Percentiles rank a stretch among this genome's conserved stretches.
phyloP scores from a whole-genome alignment of 495 filamentous ascomycete genomes.

The Hyaloscypha bicolor region DNA sequence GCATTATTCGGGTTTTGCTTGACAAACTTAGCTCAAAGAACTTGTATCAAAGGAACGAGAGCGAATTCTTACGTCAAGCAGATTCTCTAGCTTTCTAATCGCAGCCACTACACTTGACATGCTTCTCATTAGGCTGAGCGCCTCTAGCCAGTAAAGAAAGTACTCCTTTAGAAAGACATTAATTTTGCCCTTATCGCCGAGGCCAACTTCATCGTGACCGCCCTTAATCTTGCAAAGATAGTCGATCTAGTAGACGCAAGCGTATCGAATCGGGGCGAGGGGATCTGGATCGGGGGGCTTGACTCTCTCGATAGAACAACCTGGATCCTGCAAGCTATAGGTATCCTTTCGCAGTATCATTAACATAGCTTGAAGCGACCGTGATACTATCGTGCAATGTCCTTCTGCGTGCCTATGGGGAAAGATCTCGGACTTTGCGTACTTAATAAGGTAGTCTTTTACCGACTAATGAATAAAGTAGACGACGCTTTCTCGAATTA shows the following conservation, averaged over 20 bases:
- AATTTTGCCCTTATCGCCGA: constrained; percentile 15
- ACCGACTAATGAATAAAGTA: constrained; percentile 38
- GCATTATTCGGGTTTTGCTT: no score
- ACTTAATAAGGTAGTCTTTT: constrained; percentile 34
- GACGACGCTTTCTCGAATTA: constrained; percentile 27
- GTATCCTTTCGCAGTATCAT: constrained; percentile 34
- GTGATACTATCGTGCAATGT: constrained; percentile 31
- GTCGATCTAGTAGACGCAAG: constrained; percentile 37
- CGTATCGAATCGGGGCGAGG: constrained; percentile 29
- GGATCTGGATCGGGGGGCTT: constrained; percentile 25
- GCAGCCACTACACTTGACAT: constrained; percentile 11
- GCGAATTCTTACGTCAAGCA: no score
- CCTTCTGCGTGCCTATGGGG: constrained; percentile 23
- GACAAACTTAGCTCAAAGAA: no score
- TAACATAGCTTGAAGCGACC: constrained; percentile 35
- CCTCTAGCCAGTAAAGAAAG: constrained; percentile 22
- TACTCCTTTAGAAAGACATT: constrained; percentile 18
- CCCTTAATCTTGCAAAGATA: constrained; percentile 6
- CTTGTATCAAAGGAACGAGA: no score
- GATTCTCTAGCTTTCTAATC: constrained; percentile 23
- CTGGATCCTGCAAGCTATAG: constrained; percentile 25
- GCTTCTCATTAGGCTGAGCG: constrained; percentile 14
- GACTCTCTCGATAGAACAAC: not conserved
- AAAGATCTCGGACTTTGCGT: constrained; percentile 21
- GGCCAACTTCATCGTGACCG: not conserved